Evolutionary conservation across 345 rosid genomes (phyloP), one percentile per base, ranked within the genome.

Genomic region (Corchorus capsularis): DNA sequence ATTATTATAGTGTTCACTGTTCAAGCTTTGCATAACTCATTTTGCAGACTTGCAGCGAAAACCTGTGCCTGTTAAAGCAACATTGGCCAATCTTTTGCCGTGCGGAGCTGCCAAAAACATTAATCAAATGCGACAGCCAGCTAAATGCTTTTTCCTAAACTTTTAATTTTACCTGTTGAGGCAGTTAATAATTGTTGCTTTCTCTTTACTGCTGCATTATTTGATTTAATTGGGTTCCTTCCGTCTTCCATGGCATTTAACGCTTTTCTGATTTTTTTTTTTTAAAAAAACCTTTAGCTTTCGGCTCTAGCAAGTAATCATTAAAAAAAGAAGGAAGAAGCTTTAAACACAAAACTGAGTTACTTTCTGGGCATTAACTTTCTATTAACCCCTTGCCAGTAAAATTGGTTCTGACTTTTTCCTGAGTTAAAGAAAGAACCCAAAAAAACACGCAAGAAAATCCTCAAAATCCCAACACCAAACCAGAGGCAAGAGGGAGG

Each of bases 381-480:
- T 27, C 1, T 0, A 1, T 39, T 39, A 55, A 19, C 60, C 13
- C 10, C 11, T 10, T 55, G 27, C 60, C 11, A 20, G 61, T 8
- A 56, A 56, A 56, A 6, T 1, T 7, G 27, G 43, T 39, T 39
- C 6, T 6, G 4, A 8, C 8, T 7, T 55, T 55, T 27, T n/a
- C 27, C 4, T 6, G 60, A 55, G 60, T 55, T 1, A 17, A 19
- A 19, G 3, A 19, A 57, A 3, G 43, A 2, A 10, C 34, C 34
- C 62, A 20, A 57, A 14, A 20, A 20, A 57, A 57, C 62, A 57
- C 35, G 62, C 62, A 57, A 57, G 62, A 57, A 57, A 57, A 57
- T 10, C 34, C 61, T 19, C 61, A 20, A 27, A 19, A 8, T 20
- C 15, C 1, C 34, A 39, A 39, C 43, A 39, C 43, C 43, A 3